Evolutionary conservation across 805 yeast genomes (phyloP).

Genomic region (Nakazawaea populi): DNA sequence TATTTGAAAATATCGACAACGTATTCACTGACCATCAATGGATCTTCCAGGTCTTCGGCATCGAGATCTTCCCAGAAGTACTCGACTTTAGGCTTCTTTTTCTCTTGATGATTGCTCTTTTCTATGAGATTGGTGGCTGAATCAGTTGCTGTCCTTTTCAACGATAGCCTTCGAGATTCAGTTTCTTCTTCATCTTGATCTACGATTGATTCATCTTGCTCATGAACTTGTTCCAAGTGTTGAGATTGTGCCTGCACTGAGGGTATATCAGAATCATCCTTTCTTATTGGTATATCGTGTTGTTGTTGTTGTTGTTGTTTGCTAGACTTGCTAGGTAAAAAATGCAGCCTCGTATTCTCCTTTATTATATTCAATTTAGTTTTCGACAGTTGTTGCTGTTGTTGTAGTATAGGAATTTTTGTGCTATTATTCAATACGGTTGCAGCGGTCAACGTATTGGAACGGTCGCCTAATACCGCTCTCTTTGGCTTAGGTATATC

Average conservation of each 20-base stretch:
- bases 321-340: not conserved
- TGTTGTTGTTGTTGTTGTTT: not conserved
- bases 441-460: conserved; percentile 2
- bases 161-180: conserved; percentile 19
- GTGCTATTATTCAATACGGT: not conserved
- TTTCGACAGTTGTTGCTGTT: not conserved
- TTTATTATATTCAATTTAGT: conserved; percentile 6
- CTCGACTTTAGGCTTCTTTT: conserved; percentile 29
- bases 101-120: conserved; percentile 20
- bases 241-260: not conserved
- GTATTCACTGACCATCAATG: conserved; percentile 89
- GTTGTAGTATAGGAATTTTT: not conserved
- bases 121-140: conserved; percentile 34
- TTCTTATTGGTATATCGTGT: conserved; percentile 5
- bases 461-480: conserved; percentile 10
- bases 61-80: conserved; percentile 71
- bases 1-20: conserved; percentile 82
- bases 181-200: not conserved
- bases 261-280: not conserved
- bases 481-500: conserved; percentile 7
- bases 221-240: not conserved
- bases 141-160: conserved; percentile 53
- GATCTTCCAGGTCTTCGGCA: conserved; percentile 63
- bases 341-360: conserved; percentile 4
- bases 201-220: not conserved